A percentile compares a stretch with the other conserved stretches of the same genome.
Evolutionary conservation across 305 asterid species (phyloP).

Genomic region (Fraxinus latifolia): DNA sequence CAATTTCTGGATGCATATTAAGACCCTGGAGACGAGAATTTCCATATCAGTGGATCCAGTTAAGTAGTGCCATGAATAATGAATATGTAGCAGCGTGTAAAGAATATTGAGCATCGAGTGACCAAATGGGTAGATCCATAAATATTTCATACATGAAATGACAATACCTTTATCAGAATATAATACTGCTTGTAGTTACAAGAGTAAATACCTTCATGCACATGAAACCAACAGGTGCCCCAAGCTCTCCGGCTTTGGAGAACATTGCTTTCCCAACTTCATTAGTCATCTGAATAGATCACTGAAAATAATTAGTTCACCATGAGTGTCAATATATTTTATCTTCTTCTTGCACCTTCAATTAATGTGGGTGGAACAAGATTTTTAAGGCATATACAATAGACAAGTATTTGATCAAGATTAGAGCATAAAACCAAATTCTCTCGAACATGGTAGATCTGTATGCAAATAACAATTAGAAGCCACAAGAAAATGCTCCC

Average conservation of each 20-base stretch:
- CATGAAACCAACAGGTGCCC: slow-evolving; percentile 88
- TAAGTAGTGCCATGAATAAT: background rate
- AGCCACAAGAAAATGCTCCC: background rate
- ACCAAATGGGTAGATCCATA: background rate
- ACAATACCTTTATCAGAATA: background rate
- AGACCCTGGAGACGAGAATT: slow-evolving; percentile 63
- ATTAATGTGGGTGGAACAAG: background rate
- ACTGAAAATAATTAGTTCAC: slow-evolving; percentile 11
- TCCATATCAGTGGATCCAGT: background rate
- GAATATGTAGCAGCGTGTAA: background rate
- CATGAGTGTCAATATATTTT: background rate
- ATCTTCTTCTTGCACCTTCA: slow-evolving; percentile 1
- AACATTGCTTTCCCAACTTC: slow-evolving; percentile 75
- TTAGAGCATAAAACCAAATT: background rate
- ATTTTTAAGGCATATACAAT: background rate
- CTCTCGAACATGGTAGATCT: background rate
- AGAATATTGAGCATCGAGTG: background rate
- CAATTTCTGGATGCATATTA: slow-evolving; percentile 68
- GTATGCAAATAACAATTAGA: background rate
- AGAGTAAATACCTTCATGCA: slow-evolving; percentile 63
- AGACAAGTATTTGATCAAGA: background rate
- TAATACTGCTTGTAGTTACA: background rate
- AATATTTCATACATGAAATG: background rate
- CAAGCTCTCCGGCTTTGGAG: slow-evolving; percentile 88
- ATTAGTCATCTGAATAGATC: slow-evolving; percentile 73